These are phyloP conservation scores for Diaporthe sp. DNA, from an alignment of 2,329 filamentous ascomycete genomes.

Conservation along the genomic window DNA sequence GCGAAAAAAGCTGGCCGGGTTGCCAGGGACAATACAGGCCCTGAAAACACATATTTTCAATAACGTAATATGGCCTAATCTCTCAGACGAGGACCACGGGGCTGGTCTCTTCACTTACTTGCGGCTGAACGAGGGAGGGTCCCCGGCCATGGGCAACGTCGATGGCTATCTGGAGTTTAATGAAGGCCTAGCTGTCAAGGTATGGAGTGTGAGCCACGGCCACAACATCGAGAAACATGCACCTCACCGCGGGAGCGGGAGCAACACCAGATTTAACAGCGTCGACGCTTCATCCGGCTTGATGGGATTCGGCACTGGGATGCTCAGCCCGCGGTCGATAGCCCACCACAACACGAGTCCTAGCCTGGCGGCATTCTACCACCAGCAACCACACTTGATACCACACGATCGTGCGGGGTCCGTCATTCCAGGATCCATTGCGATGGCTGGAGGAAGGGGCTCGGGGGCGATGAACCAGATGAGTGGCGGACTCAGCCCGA, in stretches of 20 bases:
- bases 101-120: slow-evolving; percentile 93
- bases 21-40: slow-evolving; percentile 90
- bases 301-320: slow-evolving; percentile 42
- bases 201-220: slow-evolving; percentile 90
- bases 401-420: slow-evolving; percentile 44
- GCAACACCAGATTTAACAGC: slow-evolving; percentile 64
- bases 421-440: slow-evolving; percentile 31
- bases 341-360: slow-evolving; percentile 47
- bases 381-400: slow-evolving; percentile 45
- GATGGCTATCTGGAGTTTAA: slow-evolving; percentile 89
- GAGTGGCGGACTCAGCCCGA: slow-evolving; percentile 46
- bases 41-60: slow-evolving; percentile 98
- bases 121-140: slow-evolving; percentile 89
- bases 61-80: slow-evolving; percentile 96
- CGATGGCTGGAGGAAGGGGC: slow-evolving; percentile 28
- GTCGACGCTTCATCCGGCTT: slow-evolving; percentile 58
- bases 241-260: slow-evolving; percentile 73
- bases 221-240: slow-evolving; percentile 82
- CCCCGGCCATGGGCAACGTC: slow-evolving; percentile 84
- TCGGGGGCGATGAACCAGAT: slow-evolving; percentile 20
- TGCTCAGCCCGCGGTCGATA: slow-evolving; percentile 47
- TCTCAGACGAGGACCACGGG: slow-evolving; percentile 95
- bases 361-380: slow-evolving; percentile 43
- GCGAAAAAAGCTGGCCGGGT: slow-evolving; percentile 87
- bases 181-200: slow-evolving; percentile 89